Conservation (phyloP, 768 basidiomycete genomes). For the Macrolepiota albuminosa region DNA sequence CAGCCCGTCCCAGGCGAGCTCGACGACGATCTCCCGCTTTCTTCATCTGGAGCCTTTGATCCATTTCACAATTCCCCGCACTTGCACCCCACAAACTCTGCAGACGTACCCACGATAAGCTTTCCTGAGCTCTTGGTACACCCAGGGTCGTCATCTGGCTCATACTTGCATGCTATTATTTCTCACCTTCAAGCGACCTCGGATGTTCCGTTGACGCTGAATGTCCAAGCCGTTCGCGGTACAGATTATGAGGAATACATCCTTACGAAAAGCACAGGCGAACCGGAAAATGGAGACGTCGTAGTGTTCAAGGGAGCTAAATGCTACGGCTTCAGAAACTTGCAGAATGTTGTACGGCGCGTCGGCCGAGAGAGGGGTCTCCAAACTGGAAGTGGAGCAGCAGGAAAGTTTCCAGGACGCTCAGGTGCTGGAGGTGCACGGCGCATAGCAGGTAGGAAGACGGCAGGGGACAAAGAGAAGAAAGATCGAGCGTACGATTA, state of each 20-base stretch:
- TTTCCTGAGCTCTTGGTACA: conserved; percentile 76
- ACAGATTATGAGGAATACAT: conserved; percentile 77
- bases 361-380: conserved; percentile 83
- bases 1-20: conserved; percentile 49
- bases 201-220: conserved; percentile 41
- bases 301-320: conserved; percentile 89
- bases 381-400: conserved; percentile 65
- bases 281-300: conserved; percentile 35
- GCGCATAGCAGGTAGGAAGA: conserved; percentile 27
- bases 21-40: conserved; percentile 15
- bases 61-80: conserved; percentile 1
- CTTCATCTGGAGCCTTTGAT: conserved; percentile 11
- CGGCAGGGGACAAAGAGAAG: conserved; percentile 26
- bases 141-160: conserved; percentile 86
- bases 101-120: conserved; percentile 6
- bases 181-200: conserved; percentile 41
- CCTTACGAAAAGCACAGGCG: conserved; percentile 33
- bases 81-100: not conserved
- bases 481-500: conserved; percentile 69
- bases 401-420: conserved; percentile 38
- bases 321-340: conserved; percentile 95
- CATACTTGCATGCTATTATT: conserved; percentile 83
- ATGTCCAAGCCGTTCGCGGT: conserved; percentile 57
- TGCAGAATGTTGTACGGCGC: conserved; percentile 94
- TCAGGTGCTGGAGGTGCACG: conserved; percentile 14